Conservation (phyloP, 164 flowering plant species). For the Hamamelis virginiana region DNA sequence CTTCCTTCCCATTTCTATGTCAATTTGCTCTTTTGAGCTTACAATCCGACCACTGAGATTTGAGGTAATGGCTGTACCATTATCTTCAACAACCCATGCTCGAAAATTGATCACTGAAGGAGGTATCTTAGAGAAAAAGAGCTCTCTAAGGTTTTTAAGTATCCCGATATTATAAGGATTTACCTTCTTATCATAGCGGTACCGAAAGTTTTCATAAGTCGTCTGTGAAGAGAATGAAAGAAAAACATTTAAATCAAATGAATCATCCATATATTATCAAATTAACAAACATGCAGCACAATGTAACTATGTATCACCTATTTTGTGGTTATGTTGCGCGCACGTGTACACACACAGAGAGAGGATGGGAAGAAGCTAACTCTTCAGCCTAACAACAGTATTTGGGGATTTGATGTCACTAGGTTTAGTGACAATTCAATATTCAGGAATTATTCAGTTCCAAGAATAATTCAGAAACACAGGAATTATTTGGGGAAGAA, state of each 20-base stretch:
- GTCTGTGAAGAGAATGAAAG: conserved; percentile 42
- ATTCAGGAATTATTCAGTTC: too few relatives aligned
- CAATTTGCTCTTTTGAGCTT: conserved; percentile 11
- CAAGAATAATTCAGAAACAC: too few relatives aligned
- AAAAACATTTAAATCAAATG: too few relatives aligned
- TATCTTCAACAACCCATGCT: conserved; percentile 35
- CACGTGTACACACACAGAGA: too few relatives aligned
- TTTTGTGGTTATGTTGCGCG: too few relatives aligned
- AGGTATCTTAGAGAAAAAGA: conserved; percentile 52
- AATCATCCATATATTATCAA: background rate
- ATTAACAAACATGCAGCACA: too few relatives aligned
- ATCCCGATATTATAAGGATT: conserved; percentile 63
- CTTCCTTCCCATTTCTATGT: conserved; percentile 22
- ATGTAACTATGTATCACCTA: too few relatives aligned
- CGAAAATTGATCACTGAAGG: conserved; percentile 57
- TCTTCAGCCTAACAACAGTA: too few relatives aligned
- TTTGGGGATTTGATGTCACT: too few relatives aligned
- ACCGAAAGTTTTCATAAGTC: conserved; percentile 85
- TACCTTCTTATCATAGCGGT: conserved; percentile 71
- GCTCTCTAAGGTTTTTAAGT: conserved; percentile 44
- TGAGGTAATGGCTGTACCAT: conserved; percentile 3
- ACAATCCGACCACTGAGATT: conserved; percentile 7
- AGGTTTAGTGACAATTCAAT: too few relatives aligned
- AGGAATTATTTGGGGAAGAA: too few relatives aligned
- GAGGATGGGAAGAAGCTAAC: too few relatives aligned